Percentiles rank a stretch among this genome's conserved stretches.
phyloP scores from a whole-genome alignment of 2,329 filamentous ascomycete species.

The Dactylellina sp. region DNA sequence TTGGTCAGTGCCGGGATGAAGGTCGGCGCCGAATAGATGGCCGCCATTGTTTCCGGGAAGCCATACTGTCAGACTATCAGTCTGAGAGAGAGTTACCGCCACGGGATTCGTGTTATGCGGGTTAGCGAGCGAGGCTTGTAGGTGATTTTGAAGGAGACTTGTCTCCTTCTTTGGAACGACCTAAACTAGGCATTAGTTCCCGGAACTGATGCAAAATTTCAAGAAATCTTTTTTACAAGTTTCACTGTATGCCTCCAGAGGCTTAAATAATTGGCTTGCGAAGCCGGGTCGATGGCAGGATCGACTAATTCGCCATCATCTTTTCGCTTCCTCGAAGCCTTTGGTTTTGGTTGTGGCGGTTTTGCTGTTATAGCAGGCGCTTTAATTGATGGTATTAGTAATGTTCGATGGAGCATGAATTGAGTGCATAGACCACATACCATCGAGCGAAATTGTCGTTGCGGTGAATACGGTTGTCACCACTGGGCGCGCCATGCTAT shows the following conservation, averaged over 20 bases:
- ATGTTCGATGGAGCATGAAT: not conserved
- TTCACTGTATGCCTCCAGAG: slow-evolving; percentile 41
- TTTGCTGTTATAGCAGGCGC: too few species aligned
- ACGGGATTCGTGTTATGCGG: not conserved
- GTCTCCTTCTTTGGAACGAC: not conserved
- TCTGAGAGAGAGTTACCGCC: not conserved
- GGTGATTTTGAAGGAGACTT: not conserved
- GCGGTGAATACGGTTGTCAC: slow-evolving; percentile 18
- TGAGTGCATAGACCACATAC: not conserved
- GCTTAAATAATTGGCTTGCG: slow-evolving; percentile 15
- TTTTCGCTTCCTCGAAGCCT: slow-evolving; percentile 21
- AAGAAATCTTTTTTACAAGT: slow-evolving; percentile 14
- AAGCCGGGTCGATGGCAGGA: not conserved
- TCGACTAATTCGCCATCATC: not conserved
- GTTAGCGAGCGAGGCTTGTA: not conserved
- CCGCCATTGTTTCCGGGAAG: not conserved
- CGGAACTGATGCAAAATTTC: not conserved
- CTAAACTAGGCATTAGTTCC: slow-evolving; percentile 6
- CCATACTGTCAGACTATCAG: not conserved
- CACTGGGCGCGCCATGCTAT: slow-evolving; percentile 31
- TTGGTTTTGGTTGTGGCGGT: not conserved
- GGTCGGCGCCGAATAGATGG: slow-evolving; percentile 19
- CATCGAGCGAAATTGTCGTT: not conserved
- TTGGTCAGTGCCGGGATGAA: not conserved
- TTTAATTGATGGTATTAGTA: not conserved